Base-by-base conservation (phyloP, 2,329 filamentous ascomycete species). In the Penicillium sp. region DNA sequence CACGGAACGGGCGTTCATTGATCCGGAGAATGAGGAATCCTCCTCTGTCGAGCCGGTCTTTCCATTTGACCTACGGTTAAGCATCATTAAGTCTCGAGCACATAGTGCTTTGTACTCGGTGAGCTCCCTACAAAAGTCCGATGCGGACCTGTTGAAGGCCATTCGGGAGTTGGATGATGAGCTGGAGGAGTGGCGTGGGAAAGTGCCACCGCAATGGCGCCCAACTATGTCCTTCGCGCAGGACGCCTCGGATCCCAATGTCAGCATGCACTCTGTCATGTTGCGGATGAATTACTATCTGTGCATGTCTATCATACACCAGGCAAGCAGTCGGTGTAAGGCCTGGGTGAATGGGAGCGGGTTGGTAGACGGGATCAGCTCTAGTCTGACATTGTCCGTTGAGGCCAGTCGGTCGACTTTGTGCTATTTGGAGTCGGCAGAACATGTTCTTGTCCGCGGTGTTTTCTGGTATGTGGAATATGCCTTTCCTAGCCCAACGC, bases 121-220 rank as follows among this genome's bases (percentile, higher is more conserved):
- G 3, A 63, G 72, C 3, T 75, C 78, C 0, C 59, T 77, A 2
- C 71, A 72, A 10, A 84, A 83, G 52, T 74, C 78, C 0, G 80
- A 84, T 33, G 79, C 80, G 0, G 80, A 84, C 48, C 65, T 84
- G 0, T 68, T 85, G 2, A 74, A 75, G 8, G 75, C 79, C 3
- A 84, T 85, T 10, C 76, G 82, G 5, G 78, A 83, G 61, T 68
- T 85, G 0, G 82, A 85, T 51, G 78, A 81, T 18, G 79, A 83
- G 24, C 67, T 85, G 0, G 82, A 85, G 40, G 63, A 64, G 10
- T 85, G 82, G 82, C 73, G 83, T 1, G 57, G 76, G 1, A 80
- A 80, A 0, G 60, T 84, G 0, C 77, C 79, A 0, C 58, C 61
- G 0, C 57, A 70, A 6, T 78, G 72, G 49, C 71, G 80, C 2